A percentile compares a stretch with the other conserved stretches of the same genome.
Conservation (phyloP, 371 early-diverging fungal genomes). For the Mucor saturninus region DNA sequence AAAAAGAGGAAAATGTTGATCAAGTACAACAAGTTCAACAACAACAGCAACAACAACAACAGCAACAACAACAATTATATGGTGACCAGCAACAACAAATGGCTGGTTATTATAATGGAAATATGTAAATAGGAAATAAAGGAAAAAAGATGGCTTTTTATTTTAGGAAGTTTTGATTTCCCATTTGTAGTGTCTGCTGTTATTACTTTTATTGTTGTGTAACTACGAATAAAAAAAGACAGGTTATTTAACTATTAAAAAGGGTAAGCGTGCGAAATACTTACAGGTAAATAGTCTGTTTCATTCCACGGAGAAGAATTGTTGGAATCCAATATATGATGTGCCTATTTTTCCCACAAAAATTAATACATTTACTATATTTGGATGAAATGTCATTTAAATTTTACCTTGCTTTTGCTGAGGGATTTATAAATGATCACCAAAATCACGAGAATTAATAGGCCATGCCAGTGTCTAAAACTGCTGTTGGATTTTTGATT, state of each 20-base stretch:
- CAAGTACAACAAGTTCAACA: conserved; percentile 8
- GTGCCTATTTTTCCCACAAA: not conserved
- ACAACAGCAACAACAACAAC: conserved; percentile 12
- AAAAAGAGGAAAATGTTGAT: conserved; percentile 51
- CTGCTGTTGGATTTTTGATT: not conserved
- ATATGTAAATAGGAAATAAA: conserved; percentile 12
- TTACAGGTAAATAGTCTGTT: conserved; percentile 32
- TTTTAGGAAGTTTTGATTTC: conserved; percentile 22
- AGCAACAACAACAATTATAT: conserved; percentile 16
- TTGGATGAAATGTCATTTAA: not conserved
- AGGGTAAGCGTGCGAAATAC: conserved; percentile 5
- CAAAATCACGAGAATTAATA: conserved; percentile 12
- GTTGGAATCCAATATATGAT: not conserved
- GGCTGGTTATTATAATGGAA: conserved; percentile 27
- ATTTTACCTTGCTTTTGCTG: conserved; percentile 8
- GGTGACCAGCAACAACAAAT: conserved; percentile 22
- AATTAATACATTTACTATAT: not conserved
- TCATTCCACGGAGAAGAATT: conserved; percentile 14
- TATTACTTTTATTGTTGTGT: conserved; percentile 15
- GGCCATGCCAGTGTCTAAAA: conserved; percentile 14
- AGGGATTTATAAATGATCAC: conserved; percentile 15
- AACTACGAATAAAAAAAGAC: conserved; percentile 9
- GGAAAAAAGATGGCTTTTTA: not conserved
- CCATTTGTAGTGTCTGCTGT: conserved; percentile 16
- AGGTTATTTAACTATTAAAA: conserved; percentile 3